A percentile compares a stretch with the other conserved stretches of the same genome.
Conservation (phyloP, 2,329 filamentous ascomycete genomes). For the Epichloe festucae region DNA sequence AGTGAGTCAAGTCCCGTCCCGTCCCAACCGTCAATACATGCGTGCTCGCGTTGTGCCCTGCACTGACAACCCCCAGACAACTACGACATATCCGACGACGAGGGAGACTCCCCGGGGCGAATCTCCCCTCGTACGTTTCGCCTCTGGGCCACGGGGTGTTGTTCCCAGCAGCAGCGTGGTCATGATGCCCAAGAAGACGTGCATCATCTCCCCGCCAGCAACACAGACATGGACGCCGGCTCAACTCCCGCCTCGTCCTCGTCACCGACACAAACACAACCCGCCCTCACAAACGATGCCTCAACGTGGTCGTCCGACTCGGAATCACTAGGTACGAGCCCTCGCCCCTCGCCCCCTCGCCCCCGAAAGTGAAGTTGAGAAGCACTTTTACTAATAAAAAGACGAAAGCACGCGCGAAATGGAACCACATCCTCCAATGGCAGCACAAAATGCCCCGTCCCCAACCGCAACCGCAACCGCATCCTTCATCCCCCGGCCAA, state of each 20-base stretch:
- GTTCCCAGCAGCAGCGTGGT: neutral
- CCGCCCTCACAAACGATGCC: neutral
- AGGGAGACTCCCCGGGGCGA: conserved; percentile 24
- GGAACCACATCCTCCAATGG: neutral
- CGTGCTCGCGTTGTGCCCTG: too few species aligned
- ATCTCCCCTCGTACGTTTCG: conserved; percentile 31
- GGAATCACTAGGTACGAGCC: neutral
- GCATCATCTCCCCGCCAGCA: neutral
- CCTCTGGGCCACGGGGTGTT: conserved; percentile 20
- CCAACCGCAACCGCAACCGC: neutral
- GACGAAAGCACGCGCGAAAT: neutral
- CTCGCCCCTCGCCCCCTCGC: neutral
- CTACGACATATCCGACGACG: conserved; percentile 26
- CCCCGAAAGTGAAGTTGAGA: neutral
- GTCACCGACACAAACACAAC: too few species aligned
- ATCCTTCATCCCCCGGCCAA: neutral
- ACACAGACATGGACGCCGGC: too few species aligned
- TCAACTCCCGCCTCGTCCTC: neutral
- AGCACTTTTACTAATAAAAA: too few species aligned
- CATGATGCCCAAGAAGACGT: too few species aligned
- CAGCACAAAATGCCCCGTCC: neutral
- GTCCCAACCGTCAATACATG: too few species aligned
- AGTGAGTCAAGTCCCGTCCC: neutral
- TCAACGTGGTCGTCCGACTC: too few species aligned
- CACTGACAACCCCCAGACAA: neutral